Base-by-base conservation (phyloP, 2,329 filamentous ascomycete species). In the Xylogone sp. region DNA sequence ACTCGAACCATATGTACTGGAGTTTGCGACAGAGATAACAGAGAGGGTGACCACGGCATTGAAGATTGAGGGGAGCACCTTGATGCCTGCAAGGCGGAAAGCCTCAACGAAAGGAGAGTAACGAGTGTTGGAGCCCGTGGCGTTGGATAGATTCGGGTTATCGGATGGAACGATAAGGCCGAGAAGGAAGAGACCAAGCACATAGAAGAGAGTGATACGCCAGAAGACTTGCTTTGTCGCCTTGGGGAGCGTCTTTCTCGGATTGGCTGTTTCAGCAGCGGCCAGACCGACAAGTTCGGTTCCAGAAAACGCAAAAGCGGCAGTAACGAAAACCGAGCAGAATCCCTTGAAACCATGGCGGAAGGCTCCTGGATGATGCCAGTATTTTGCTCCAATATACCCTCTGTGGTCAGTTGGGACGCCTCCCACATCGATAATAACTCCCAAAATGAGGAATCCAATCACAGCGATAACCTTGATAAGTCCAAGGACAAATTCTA, bases 401-500 rank as follows among this genome's bases (percentile, higher is more conserved):
- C 79, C 77, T 78, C 42, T 82, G 20, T 31, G 24, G 9, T 57
- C 61, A 27, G 50, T 55, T 19, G 53, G 53, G 16, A 77, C 76
- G 46, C 78, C 81, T 46, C 81, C 81, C 52, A 69, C 72, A 65
- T 81, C 75, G 62, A 84, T 76, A 49, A 83, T 66, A 51, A 84
- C 79, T 46, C 77, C 81, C 27, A 85, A 68, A 59, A 86, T 75
- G 65, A 86, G 85, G 65, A 86, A 85, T 6, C 81, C 82, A 9
- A 76, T 67, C 55, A 81, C 78, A 19, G 82, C 78, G 5, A 69
- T 59, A 57, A 85, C 73, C 66, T 85, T 85, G 62, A 84, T 72
- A 52, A 77, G 68, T 56, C 74, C 74, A 20, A 84, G 74, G 21
- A 77, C 54, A 57, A 83, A 84, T 59, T 85, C 82, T 18, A 54